A percentile compares a stretch with the other conserved stretches of the same genome.
Conservation (phyloP, 441 rosid genomes). For the Capsella rubella region DNA sequence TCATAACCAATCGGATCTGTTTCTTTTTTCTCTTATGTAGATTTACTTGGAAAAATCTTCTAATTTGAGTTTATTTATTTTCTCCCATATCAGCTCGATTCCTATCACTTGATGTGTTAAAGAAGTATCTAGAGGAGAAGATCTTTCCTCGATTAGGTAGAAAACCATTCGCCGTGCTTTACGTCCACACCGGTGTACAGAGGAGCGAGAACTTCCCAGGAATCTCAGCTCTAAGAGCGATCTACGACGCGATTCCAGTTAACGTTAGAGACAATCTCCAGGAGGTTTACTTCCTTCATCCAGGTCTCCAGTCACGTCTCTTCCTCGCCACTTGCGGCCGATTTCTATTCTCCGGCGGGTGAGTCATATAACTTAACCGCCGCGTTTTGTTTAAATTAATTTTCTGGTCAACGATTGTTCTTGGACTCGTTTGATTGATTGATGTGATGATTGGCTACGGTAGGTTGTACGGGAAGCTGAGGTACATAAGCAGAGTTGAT, state of each 20-base stretch:
- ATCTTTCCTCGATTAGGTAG: slow-evolving; percentile 65
- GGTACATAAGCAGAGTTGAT: slow-evolving; percentile 72
- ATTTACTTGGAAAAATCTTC: neutral
- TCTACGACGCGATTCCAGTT: slow-evolving; percentile 74
- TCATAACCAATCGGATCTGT: neutral
- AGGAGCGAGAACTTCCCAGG: slow-evolving; percentile 77
- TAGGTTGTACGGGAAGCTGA: slow-evolving; percentile 79
- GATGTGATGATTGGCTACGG: slow-evolving; percentile 39
- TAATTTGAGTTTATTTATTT: neutral
- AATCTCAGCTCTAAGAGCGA: slow-evolving; percentile 67
- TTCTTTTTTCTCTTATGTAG: neutral
- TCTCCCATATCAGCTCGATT: slow-evolving; percentile 54
- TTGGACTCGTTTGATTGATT: neutral
- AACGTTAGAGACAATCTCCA: slow-evolving; percentile 66
- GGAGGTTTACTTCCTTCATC: slow-evolving; percentile 76
- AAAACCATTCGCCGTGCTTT: slow-evolving; percentile 70
- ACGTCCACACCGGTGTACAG: slow-evolving; percentile 75
- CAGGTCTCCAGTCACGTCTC: slow-evolving; percentile 75
- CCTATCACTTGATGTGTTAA: slow-evolving; percentile 58
- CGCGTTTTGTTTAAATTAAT: neutral
- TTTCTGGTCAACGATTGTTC: neutral
- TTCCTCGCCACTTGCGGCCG: slow-evolving; percentile 89
- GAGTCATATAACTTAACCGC: slow-evolving; percentile 8
- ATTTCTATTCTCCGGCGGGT: slow-evolving; percentile 77
- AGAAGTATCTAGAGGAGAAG: slow-evolving; percentile 59